Conservation (phyloP, 2,329 filamentous ascomycete species). For the Colletotrichum ledebouriae region DNA sequence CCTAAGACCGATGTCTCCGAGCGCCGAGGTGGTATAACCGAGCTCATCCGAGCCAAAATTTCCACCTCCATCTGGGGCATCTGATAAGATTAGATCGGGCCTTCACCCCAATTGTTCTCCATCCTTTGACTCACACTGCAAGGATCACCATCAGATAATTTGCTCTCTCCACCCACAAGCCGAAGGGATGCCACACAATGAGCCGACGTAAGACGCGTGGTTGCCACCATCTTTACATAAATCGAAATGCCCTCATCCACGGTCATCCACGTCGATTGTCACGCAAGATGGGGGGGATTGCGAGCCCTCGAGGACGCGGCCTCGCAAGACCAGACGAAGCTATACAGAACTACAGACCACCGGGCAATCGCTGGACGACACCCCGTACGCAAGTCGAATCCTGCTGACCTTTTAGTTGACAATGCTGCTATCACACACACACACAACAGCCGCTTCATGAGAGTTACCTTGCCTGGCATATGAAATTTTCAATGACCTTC, state of each 20-base stretch:
- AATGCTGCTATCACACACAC: not conserved
- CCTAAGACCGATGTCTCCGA: constrained; percentile 27
- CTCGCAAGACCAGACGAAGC: not conserved
- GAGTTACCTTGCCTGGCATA: not conserved
- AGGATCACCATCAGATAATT: constrained; percentile 41
- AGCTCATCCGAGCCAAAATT: constrained; percentile 15
- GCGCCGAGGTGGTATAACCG: constrained; percentile 31
- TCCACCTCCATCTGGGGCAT: constrained; percentile 26
- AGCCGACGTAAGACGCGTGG: constrained; percentile 31
- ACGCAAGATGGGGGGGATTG: constrained; percentile 16
- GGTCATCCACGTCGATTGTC: not conserved
- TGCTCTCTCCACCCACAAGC: constrained; percentile 33
- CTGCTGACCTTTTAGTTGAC: constrained; percentile 11
- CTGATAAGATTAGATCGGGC: constrained; percentile 43
- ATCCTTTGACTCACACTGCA: constrained; percentile 40
- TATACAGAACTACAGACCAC: not conserved
- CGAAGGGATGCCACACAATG: constrained; percentile 7
- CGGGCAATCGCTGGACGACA: not conserved
- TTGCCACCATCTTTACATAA: constrained; percentile 14
- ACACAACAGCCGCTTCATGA: not conserved
- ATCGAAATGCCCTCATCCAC: constrained; percentile 13
- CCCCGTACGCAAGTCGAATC: constrained; percentile 3
- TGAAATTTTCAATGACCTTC: not conserved
- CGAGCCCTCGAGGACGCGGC: constrained; percentile 5
- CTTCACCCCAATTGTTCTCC: constrained; percentile 29